These are phyloP conservation scores for Xylaria castorea DNA, from an alignment of 495 filamentous ascomycete genomes.

Conservation along the genomic window DNA sequence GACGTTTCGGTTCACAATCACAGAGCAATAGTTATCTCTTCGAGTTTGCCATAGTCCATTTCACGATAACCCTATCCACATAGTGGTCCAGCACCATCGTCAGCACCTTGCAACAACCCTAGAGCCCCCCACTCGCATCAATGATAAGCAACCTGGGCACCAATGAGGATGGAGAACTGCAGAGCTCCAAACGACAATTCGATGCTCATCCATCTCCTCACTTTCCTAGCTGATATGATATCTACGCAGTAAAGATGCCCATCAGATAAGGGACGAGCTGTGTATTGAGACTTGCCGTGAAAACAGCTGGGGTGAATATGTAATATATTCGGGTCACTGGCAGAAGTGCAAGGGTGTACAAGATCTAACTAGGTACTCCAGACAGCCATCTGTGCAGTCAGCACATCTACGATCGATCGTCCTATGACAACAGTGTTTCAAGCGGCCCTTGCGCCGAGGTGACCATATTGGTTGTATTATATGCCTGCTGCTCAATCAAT, in stretches of 20 bases:
- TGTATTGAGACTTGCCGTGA: neutral
- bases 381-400: neutral
- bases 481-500: neutral
- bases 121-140: constrained; percentile 13
- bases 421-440: neutral
- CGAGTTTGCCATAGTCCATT: neutral
- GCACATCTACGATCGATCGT: neutral
- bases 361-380: neutral
- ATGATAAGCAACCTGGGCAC: constrained; percentile 21
- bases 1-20: neutral
- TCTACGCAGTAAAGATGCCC: neutral
- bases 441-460: constrained; percentile 6
- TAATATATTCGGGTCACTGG: neutral
- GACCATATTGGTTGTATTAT: neutral
- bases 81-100: neutral
- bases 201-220: constrained; percentile 6
- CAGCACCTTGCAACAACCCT: neutral
- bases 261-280: constrained; percentile 7
- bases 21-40: neutral
- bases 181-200: neutral
- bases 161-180: constrained; percentile 11
- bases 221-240: neutral
- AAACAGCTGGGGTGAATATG: neutral
- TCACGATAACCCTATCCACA: neutral
- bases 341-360: neutral